A percentile compares a stretch with the other conserved stretches of the same genome.
Evolutionary conservation across 176 grass and related monocot species (phyloP).

Genomic region (Ensete glaucum): DNA sequence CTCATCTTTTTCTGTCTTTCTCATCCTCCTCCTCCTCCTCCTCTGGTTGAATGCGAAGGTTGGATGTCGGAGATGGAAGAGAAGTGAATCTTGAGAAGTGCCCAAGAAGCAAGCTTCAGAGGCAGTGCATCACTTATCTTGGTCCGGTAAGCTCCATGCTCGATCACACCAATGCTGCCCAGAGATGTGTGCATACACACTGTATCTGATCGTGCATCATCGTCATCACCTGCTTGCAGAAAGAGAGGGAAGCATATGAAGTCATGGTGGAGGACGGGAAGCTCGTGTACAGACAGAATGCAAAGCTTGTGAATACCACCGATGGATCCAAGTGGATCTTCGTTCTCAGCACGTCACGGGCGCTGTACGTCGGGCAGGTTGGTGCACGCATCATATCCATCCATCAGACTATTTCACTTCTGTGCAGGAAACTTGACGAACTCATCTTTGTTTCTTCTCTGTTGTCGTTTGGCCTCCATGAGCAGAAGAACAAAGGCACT

Average conservation of each 20-base stretch:
- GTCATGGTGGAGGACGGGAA: constrained; percentile 55
- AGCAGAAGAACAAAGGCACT: constrained; percentile 77
- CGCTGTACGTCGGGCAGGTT: constrained; percentile 68
- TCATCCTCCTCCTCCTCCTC: background rate
- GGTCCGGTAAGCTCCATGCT: constrained; percentile 45
- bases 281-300: constrained; percentile 46
- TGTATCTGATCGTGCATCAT: background rate
- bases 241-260: constrained; percentile 56
- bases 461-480: constrained; percentile 15
- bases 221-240: constrained; percentile 22
- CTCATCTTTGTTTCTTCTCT: constrained; percentile 10
- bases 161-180: background rate
- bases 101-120: constrained; percentile 51
- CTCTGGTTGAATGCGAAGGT: constrained; percentile 16
- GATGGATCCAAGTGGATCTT: constrained; percentile 95
- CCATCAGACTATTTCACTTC: background rate
- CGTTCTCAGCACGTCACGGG: constrained; percentile 66
- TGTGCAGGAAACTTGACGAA: background rate
- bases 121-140: constrained; percentile 76
- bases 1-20: background rate
- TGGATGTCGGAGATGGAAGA: constrained; percentile 69
- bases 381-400: background rate
- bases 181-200: background rate
- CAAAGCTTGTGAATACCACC: constrained; percentile 32
- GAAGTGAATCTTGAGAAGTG: constrained; percentile 52